A percentile compares a stretch with the other conserved stretches of the same genome.
These are phyloP conservation scores for Pseudogymnoascus sp. DNA, from an alignment of 2,329 filamentous ascomycete species.

Conservation along the genomic window DNA sequence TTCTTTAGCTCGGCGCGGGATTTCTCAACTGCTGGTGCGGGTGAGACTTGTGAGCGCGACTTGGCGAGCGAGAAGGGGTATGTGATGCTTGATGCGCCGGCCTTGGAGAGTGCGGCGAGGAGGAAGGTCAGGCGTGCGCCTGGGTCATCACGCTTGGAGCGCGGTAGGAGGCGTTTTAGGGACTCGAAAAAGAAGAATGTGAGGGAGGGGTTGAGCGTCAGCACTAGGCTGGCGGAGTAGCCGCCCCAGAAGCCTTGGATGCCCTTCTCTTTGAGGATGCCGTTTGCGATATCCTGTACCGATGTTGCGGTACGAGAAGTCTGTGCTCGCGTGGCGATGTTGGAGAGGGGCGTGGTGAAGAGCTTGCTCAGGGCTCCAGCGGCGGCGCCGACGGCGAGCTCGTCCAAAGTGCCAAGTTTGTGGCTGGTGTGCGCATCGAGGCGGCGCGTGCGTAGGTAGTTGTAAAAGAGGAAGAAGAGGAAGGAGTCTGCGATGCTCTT, in stretches of 20 bases:
- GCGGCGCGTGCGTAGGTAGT: slow-evolving; percentile 33
- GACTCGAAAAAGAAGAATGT: slow-evolving; percentile 77
- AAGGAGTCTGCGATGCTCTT: slow-evolving; percentile 70
- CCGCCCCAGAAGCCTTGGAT: slow-evolving; percentile 76
- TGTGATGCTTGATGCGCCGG: slow-evolving; percentile 64
- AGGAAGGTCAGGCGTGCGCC: slow-evolving; percentile 51
- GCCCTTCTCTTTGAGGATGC: slow-evolving; percentile 63
- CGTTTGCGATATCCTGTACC: slow-evolving; percentile 49
- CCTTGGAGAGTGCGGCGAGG: slow-evolving; percentile 70
- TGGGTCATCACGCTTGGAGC: slow-evolving; percentile 43
- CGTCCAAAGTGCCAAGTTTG: slow-evolving; percentile 46
- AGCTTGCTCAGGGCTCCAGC: slow-evolving; percentile 69
- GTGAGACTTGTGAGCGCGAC: slow-evolving; percentile 61
- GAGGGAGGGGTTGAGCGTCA: slow-evolving; percentile 78
- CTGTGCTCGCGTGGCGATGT: slow-evolving; percentile 76
- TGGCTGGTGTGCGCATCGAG: slow-evolving; percentile 18
- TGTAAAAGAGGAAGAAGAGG: slow-evolving; percentile 80
- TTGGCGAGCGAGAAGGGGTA: slow-evolving; percentile 87
- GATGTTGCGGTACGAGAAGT: slow-evolving; percentile 38
- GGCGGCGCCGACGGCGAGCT: slow-evolving; percentile 64
- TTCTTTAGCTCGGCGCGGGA: slow-evolving; percentile 24
- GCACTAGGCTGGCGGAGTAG: slow-evolving; percentile 69
- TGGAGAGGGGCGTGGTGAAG: slow-evolving; percentile 72
- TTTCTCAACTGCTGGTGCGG: slow-evolving; percentile 27
- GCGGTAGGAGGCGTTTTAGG: slow-evolving; percentile 54